Conservation (phyloP, 768 basidiomycete genomes). For the Tulasnella sp. region DNA sequence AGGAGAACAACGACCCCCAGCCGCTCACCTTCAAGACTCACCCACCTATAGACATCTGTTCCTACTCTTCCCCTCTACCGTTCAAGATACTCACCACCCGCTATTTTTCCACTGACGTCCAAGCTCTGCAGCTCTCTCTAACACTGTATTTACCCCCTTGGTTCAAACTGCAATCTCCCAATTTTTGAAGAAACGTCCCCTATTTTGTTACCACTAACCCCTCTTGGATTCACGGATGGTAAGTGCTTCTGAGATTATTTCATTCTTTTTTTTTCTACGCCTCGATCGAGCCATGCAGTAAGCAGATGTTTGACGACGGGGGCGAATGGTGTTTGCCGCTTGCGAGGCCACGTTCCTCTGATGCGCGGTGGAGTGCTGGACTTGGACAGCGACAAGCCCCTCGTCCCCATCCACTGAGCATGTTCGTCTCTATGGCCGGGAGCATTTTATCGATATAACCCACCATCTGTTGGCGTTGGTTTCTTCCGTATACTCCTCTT, state of each 20-base stretch:
- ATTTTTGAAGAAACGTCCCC: neutral
- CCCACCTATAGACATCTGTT: neutral
- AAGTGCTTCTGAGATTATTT: neutral
- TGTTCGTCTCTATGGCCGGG: neutral
- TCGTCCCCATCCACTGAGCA: neutral
- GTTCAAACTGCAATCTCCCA: constrained; percentile 3
- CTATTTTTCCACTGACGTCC: neutral
- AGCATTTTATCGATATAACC: neutral
- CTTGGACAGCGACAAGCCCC: constrained; percentile 6
- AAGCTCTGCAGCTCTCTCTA: neutral
- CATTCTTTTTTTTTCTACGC: neutral
- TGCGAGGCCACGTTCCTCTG: neutral
- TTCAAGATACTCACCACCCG: neutral
- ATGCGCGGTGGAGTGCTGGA: constrained; percentile 3
- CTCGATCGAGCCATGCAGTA: neutral
- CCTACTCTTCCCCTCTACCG: neutral
- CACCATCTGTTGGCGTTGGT: neutral
- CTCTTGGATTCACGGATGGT: neutral
- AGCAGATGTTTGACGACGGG: neutral
- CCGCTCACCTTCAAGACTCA: neutral
- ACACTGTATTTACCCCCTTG: neutral
- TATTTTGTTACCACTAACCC: neutral
- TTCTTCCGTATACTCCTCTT: neutral
- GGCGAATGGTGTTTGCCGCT: neutral
- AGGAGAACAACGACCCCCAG: neutral